Evolutionary conservation across 192 early-diverging fungal species (phyloP).

Genomic region (Funneliformis geosporum): DNA sequence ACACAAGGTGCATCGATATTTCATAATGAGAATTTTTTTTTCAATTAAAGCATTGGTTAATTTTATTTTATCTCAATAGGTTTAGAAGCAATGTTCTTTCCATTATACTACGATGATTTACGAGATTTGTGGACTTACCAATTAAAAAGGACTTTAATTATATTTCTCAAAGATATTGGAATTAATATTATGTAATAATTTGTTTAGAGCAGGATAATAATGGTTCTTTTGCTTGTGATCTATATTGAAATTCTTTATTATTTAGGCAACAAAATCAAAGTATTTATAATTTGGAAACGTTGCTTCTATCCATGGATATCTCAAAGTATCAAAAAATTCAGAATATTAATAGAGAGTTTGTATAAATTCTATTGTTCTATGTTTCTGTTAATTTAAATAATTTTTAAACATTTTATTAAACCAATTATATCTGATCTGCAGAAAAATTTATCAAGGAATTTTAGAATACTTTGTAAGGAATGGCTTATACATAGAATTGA

Average conservation of each 20-base stretch:
- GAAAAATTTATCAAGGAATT: neutral
- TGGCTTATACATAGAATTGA: slow-evolving; percentile 33
- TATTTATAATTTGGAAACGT: neutral
- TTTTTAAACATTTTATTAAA: neutral
- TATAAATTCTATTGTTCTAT: neutral
- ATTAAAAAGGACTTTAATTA: slow-evolving; percentile 15
- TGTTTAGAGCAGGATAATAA: too few species aligned
- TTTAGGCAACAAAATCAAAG: neutral
- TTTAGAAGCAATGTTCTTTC: slow-evolving; percentile 10
- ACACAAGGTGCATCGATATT: neutral
- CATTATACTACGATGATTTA: slow-evolving; percentile 33
- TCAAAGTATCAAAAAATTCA: slow-evolving; percentile 5
- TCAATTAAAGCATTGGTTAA: slow-evolving; percentile 3
- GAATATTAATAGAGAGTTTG: slow-evolving; percentile 8
- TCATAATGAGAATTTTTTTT: slow-evolving; percentile 13
- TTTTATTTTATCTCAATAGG: neutral
- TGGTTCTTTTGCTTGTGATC: neutral
- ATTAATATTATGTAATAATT: slow-evolving; percentile 16
- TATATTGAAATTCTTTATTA: neutral
- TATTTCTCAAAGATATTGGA: slow-evolving; percentile 27
- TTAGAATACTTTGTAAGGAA: neutral
- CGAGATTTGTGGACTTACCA: slow-evolving; percentile 34
- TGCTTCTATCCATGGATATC: neutral
- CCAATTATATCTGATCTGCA: neutral
- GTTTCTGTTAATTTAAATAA: neutral